Percentiles rank a stretch among this genome's conserved stretches.
Conservation (phyloP, 352 stramenopile species). For the Phytophthora citrophthora region DNA sequence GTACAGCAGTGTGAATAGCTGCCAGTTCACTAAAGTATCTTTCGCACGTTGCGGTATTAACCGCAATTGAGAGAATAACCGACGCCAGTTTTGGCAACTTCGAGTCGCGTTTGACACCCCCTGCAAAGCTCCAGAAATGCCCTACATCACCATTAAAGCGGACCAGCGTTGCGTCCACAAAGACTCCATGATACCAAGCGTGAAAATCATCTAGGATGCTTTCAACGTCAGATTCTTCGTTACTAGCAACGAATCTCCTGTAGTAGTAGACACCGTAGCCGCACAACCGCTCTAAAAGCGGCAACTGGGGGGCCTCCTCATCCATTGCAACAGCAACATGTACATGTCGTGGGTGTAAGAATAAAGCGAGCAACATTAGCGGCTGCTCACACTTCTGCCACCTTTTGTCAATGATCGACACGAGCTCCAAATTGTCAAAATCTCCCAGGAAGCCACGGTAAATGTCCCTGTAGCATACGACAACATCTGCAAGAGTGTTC, state of each 20-base stretch:
- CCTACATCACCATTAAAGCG: conserved; percentile 8
- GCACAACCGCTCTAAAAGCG: conserved; percentile 1
- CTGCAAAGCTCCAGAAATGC: conserved; percentile 1
- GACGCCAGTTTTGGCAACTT: conserved; percentile 5
- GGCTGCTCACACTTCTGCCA: too few relatives aligned
- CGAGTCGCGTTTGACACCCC: neutral
- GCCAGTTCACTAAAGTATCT: conserved; percentile 15
- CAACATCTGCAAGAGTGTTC: neutral
- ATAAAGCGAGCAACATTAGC: too few relatives aligned
- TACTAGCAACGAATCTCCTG: neutral
- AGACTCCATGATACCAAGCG: conserved; percentile 4
- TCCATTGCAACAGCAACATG: too few relatives aligned
- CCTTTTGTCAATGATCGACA: too few relatives aligned
- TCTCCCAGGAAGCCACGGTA: too few relatives aligned
- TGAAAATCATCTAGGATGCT: neutral
- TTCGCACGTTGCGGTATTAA: conserved; percentile 16
- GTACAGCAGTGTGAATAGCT: conserved; percentile 2
- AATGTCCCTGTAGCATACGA: neutral
- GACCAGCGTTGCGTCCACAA: neutral
- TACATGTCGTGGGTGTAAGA: too few relatives aligned
- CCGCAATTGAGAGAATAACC: conserved; percentile 12
- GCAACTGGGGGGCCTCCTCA: too few relatives aligned
- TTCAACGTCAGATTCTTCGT: neutral
- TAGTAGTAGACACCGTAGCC: conserved; percentile 14
- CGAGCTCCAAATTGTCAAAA: too few relatives aligned